Evolutionary conservation across 805 yeast species (phyloP).

Genomic region (Blastobotrys americana): DNA sequence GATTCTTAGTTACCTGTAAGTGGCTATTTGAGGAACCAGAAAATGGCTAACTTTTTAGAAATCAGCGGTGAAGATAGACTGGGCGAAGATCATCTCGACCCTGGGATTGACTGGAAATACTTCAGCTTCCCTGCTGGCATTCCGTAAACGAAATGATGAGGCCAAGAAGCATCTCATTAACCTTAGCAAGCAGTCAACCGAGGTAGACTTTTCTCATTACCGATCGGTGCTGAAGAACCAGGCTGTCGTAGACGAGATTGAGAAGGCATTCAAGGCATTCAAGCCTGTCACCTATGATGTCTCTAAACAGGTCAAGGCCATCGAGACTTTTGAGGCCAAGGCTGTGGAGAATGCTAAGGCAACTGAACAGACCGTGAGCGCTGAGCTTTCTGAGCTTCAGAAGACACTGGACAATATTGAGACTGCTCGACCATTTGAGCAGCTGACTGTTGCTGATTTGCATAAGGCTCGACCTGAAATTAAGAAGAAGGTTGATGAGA

Average conservation of each 20-base stretch:
- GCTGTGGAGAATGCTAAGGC: slow-evolving; percentile 92
- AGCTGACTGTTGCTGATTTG: slow-evolving; percentile 92
- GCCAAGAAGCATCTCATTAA: slow-evolving; percentile 77
- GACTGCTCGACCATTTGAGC: slow-evolving; percentile 95
- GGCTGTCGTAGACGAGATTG: slow-evolving; percentile 71
- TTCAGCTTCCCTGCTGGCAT: slow-evolving; percentile 77
- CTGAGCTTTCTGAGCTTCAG: slow-evolving; percentile 78
- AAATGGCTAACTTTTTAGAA: slow-evolving; percentile 7
- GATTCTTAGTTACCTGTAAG: too few species aligned
- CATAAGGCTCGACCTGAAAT: slow-evolving; percentile 95
- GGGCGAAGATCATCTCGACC: slow-evolving; percentile 84
- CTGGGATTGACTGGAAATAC: slow-evolving; percentile 91
- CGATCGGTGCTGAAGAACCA: slow-evolving; percentile 74
- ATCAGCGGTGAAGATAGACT: slow-evolving; percentile 79
- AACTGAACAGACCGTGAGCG: slow-evolving; percentile 81
- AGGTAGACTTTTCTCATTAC: slow-evolving; percentile 78
- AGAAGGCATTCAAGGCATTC: slow-evolving; percentile 66
- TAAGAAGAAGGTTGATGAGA: slow-evolving; percentile 88
- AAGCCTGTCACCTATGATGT: slow-evolving; percentile 81
- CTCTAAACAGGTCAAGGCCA: slow-evolving; percentile 81
- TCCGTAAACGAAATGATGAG: slow-evolving; percentile 98
- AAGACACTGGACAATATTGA: slow-evolving; percentile 90
- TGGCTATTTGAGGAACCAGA: too few species aligned
- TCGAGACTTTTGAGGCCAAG: slow-evolving; percentile 88
- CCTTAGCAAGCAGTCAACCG: slow-evolving; percentile 63